Conservation (phyloP, 2,329 filamentous ascomycete species). For the Pleomassaria siparia region DNA sequence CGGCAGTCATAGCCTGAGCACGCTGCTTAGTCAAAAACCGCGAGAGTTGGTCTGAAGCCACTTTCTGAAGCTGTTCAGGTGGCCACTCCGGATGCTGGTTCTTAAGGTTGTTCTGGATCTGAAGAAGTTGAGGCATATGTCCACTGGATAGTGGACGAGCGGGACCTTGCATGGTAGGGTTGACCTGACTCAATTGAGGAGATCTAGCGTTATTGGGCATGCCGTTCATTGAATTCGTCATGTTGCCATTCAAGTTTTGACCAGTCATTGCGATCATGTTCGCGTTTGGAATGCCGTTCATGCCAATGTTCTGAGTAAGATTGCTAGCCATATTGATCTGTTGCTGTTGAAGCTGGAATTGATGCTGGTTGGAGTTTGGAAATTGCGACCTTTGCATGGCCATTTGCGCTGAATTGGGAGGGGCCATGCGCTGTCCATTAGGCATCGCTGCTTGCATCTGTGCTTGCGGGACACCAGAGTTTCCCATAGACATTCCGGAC, state of each 20-base stretch:
- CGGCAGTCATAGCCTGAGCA: conserved; percentile 40
- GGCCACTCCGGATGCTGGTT: conserved; percentile 40
- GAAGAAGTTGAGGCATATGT: conserved; percentile 37
- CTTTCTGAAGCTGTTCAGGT: conserved; percentile 36
- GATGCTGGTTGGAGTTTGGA: conserved; percentile 33
- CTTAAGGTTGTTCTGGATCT: conserved; percentile 36
- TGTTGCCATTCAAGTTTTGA: conserved; percentile 31
- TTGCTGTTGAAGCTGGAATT: conserved; percentile 42
- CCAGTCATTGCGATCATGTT: conserved; percentile 10
- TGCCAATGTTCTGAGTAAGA: conserved; percentile 32
- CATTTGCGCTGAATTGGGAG: conserved; percentile 43
- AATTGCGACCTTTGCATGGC: conserved; percentile 42
- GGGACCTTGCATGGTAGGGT: conserved; percentile 31
- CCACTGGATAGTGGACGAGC: conserved; percentile 33
- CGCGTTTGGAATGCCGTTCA: conserved; percentile 39
- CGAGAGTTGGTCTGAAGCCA: conserved; percentile 38
- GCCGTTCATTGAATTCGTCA: conserved; percentile 32
- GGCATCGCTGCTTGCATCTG: conserved; percentile 65
- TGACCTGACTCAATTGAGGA: conserved; percentile 35
- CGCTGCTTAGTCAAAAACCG: conserved; percentile 36
- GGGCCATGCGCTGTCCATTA: conserved; percentile 60
- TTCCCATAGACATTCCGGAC: conserved; percentile 56
- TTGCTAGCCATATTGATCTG: conserved; percentile 42
- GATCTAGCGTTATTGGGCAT: conserved; percentile 38
- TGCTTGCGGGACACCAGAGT: conserved; percentile 65